phyloP scores from a whole-genome alignment of 495 filamentous ascomycete genomes.

The Niebla homalea region DNA sequence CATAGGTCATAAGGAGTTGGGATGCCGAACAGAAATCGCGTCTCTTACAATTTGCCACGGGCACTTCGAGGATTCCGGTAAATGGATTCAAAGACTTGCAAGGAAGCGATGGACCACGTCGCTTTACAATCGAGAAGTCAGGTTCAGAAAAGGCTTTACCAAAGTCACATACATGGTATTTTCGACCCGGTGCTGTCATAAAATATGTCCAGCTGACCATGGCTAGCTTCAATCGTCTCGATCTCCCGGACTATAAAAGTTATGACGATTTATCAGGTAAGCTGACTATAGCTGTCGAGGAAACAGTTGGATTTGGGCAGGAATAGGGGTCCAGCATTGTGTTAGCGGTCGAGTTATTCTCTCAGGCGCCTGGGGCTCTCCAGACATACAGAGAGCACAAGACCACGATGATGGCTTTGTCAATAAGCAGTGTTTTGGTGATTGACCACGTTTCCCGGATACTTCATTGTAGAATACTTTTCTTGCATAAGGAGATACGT shows the following conservation, averaged over 20 bases:
- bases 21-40: conserved; percentile 97
- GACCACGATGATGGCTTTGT: no score
- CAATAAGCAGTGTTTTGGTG: no score
- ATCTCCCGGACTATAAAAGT: conserved; percentile 86
- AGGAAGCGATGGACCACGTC: conserved; percentile 84
- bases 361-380: no score
- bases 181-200: conserved; percentile 12
- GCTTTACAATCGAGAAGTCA: conserved; percentile 97
- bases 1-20: conserved; percentile 69
- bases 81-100: conserved; percentile 99
- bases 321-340: conserved; percentile 42
- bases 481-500: no score
- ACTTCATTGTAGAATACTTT: no score
- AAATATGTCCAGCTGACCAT: neutral
- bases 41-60: conserved; percentile 91
- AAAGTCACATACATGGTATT: conserved; percentile 96
- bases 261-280: conserved; percentile 76
- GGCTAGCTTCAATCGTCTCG: conserved; percentile 85
- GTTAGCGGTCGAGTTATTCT: no score
- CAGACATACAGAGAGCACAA: no score
- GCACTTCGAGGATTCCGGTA: conserved; percentile 94
- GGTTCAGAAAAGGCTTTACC: conserved; percentile 80
- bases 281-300: conserved; percentile 90
- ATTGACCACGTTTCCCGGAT: no score
- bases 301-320: conserved; percentile 98